Evolutionary conservation across 2,329 filamentous ascomycete genomes (phyloP).

Genomic region (Ceratocystis albifundus): DNA sequence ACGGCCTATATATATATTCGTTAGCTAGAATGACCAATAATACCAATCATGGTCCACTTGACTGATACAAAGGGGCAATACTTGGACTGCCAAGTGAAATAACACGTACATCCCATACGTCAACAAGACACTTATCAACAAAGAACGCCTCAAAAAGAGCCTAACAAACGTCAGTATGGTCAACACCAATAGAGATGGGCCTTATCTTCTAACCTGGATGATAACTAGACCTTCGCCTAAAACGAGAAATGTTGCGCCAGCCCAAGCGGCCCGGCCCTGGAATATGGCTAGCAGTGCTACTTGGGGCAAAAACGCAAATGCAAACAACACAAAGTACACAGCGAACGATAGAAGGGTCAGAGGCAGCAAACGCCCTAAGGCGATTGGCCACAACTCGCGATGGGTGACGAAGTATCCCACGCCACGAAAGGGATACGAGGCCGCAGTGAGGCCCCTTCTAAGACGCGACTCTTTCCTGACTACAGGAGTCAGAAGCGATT

Average conservation of each 20-base stretch:
- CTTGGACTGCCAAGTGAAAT: not conserved
- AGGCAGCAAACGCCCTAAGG: constrained; percentile 65
- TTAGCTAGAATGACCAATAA: constrained; percentile 6
- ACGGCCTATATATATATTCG: constrained; percentile 44
- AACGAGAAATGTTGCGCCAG: constrained; percentile 77
- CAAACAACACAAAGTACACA: constrained; percentile 75
- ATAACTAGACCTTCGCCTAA: constrained; percentile 71
- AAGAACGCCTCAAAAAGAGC: constrained; percentile 69
- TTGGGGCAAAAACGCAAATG: constrained; percentile 79
- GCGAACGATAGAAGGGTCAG: constrained; percentile 70
- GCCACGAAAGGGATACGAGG: constrained; percentile 53
- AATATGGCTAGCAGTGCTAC: constrained; percentile 83
- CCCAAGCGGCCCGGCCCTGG: constrained; percentile 76
- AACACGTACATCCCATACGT: constrained; percentile 67
- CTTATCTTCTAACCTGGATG: constrained; percentile 33
- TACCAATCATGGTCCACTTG: not conserved
- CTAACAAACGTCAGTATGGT: constrained; percentile 10
- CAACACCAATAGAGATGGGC: not conserved
- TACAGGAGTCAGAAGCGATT: constrained; percentile 11
- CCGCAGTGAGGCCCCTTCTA: constrained; percentile 35
- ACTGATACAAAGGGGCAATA: constrained; percentile 20
- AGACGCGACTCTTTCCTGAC: constrained; percentile 4
- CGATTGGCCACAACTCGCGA: constrained; percentile 70
- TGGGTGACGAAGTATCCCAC: constrained; percentile 71
- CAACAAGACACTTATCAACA: constrained; percentile 65